Evolutionary conservation across 805 yeast genomes (phyloP).

Genomic region (Myxozyma kluyveri): DNA sequence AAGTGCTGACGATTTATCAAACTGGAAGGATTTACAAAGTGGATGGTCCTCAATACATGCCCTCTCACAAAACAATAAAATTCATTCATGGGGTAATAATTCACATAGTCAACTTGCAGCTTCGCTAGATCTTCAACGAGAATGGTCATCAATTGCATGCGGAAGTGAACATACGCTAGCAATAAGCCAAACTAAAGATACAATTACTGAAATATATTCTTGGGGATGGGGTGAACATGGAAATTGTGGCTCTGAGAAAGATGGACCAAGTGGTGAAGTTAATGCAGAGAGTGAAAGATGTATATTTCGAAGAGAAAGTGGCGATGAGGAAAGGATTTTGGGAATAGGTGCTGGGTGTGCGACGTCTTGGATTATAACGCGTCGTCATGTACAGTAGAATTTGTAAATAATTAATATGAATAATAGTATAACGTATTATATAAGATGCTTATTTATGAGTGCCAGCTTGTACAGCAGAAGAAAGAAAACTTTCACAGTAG

Average conservation of each 20-base stretch:
- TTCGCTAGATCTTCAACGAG: constrained; percentile 24
- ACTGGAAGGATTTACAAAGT: constrained; percentile 37
- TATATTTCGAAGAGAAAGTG: neutral
- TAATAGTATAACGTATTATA: too few species aligned
- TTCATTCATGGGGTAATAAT: constrained; percentile 67
- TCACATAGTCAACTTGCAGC: constrained; percentile 64
- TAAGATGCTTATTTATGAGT: too few species aligned
- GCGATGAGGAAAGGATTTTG: constrained; percentile 9
- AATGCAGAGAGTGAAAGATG: constrained; percentile 2
- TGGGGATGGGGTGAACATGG: constrained; percentile 99
- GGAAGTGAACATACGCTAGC: constrained; percentile 88
- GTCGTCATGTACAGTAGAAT: neutral
- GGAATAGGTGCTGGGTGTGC: constrained; percentile 36
- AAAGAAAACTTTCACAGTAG: too few species aligned
- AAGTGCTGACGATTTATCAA: neutral
- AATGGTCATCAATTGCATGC: constrained; percentile 40
- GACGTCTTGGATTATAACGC: constrained; percentile 32
- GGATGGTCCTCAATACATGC: constrained; percentile 85
- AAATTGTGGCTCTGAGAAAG: constrained; percentile 61
- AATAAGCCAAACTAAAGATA: constrained; percentile 33
- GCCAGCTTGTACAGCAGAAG: too few species aligned
- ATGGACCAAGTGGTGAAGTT: constrained; percentile 3
- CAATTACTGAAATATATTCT: constrained; percentile 47
- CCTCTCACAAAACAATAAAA: constrained; percentile 30
- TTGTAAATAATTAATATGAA: too few species aligned